Evolutionary conservation across 352 stramenopile species (phyloP).

Genomic region (Pythium biforme): DNA sequence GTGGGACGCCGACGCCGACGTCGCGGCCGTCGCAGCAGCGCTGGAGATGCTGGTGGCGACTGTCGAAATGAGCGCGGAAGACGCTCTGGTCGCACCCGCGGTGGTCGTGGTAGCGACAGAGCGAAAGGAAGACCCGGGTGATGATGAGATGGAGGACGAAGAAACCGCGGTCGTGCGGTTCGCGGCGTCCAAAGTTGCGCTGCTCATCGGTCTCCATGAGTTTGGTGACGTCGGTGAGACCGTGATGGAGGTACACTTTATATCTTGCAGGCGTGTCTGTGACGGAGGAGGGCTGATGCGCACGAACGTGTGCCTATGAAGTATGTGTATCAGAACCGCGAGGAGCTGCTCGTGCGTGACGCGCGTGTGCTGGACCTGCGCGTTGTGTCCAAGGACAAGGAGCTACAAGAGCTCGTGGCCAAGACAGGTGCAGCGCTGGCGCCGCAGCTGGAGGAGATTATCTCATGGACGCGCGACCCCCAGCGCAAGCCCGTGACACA

Average conservation of each 20-base stretch:
- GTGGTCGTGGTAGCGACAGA: neutral
- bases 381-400: constrained; percentile 56
- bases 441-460: constrained; percentile 43
- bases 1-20: neutral
- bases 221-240: constrained; percentile 57
- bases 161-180: constrained; percentile 40
- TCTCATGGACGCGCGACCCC: constrained; percentile 47
- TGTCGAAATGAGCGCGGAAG: neutral
- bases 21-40: neutral
- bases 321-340: constrained; percentile 67
- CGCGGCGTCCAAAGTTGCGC: constrained; percentile 70
- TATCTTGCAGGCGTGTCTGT: neutral
- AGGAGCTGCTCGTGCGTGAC: constrained; percentile 49
- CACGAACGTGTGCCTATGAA: too few species aligned
- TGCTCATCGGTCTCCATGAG: constrained; percentile 68
- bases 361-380: constrained; percentile 40
- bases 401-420: constrained; percentile 50
- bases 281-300: too few species aligned
- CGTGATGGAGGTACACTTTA: constrained; percentile 42
- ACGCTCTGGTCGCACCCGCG: too few species aligned
- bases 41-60: neutral
- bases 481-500: constrained; percentile 27
- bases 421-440: constrained; percentile 42
- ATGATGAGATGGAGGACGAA: neutral
- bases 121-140: neutral